Base-by-base conservation (phyloP, 495 filamentous ascomycete genomes). In the Penicillium macrosclerotiorum region DNA sequence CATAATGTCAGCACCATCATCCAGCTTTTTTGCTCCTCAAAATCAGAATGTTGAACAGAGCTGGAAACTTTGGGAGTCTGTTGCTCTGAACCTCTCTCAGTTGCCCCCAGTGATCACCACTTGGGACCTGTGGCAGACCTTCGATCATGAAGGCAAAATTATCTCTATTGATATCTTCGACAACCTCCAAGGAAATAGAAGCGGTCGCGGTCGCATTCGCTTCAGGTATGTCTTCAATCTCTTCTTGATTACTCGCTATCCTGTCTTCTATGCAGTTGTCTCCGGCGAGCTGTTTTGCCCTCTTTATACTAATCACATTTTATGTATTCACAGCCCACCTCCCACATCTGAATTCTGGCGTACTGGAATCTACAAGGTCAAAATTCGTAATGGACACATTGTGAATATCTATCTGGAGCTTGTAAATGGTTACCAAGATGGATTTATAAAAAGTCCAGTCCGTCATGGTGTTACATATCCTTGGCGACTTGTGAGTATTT, bases 131-230 rank as follows among this genome's bases (percentile, higher is more conserved):
- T 74, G 73, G 62, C 29, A 52, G 3, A 51, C 62, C 2, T 73
- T 79, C 40, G 52, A 53, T 2, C 49, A 55, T 2, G 60, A 79
- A 36, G 76, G 76, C 0, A 49, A 51, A 4, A 57, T 78, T 16
- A 48, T 55, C 11, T 59, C 63, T 0, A 75, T 79, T 36, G 73
- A 77, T 19, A 54, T 78, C 1, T 72, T 63, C 23, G 68, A 71
- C 27, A 60, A 73, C 41, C 26, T 32, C 6, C 51, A 62, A 16
- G 71, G 64, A 8, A 42, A 53, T 11, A 33, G 60, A 31, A 45
- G 44, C 8, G 47, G 52, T 1, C 58, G 46, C 25, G 74, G 62
- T 4, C 62, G 62, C 9, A 45, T 78, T n/a, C 62, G 71, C 0
- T 78, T 78, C 37, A 70, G 51, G 74, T 77, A 41, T 20, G 65